Percentiles rank a stretch among this genome's conserved stretches.
phyloP scores from a whole-genome alignment of 345 rosid genomes.

The Microcos paniculata region DNA sequence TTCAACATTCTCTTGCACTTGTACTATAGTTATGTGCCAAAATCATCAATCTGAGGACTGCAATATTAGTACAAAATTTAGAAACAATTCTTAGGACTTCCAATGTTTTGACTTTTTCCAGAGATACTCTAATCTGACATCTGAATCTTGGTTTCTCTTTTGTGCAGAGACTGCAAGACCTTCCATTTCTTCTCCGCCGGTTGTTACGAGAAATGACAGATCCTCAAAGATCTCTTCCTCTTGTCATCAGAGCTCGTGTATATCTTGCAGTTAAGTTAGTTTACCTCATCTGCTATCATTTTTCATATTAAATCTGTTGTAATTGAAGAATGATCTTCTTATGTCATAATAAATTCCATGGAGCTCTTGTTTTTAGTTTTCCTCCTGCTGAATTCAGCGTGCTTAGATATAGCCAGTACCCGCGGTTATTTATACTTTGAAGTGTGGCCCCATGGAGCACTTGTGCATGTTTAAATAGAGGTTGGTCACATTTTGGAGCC shows the following conservation, averaged over 20 bases:
- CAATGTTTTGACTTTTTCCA: background rate
- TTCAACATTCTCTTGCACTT: background rate
- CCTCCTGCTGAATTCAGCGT: background rate
- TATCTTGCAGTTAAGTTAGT: constrained; percentile 73
- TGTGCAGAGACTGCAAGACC: constrained; percentile 81
- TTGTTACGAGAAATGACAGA: constrained; percentile 72
- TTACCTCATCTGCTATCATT: background rate
- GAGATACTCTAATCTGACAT: background rate
- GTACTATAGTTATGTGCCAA: background rate
- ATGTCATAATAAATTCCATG: background rate
- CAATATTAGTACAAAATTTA: background rate
- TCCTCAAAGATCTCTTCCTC: constrained; percentile 87
- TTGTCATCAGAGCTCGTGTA: constrained; percentile 77
- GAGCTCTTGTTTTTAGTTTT: background rate
- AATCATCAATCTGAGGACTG: background rate
- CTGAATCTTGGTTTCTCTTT: constrained; percentile 4
- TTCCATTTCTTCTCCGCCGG: constrained; percentile 81
- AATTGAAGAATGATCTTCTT: background rate
- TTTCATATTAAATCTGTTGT: background rate
- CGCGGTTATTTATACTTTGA: background rate
- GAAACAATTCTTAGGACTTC: background rate
- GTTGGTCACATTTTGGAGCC: background rate
- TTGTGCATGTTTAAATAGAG: background rate
- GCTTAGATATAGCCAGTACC: background rate
- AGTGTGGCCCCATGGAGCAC: background rate